A percentile compares a stretch with the other conserved stretches of the same genome.
Evolutionary conservation across 2,329 filamentous ascomycete genomes (phyloP).

Genomic region (Colletotrichum tofieldiae): DNA sequence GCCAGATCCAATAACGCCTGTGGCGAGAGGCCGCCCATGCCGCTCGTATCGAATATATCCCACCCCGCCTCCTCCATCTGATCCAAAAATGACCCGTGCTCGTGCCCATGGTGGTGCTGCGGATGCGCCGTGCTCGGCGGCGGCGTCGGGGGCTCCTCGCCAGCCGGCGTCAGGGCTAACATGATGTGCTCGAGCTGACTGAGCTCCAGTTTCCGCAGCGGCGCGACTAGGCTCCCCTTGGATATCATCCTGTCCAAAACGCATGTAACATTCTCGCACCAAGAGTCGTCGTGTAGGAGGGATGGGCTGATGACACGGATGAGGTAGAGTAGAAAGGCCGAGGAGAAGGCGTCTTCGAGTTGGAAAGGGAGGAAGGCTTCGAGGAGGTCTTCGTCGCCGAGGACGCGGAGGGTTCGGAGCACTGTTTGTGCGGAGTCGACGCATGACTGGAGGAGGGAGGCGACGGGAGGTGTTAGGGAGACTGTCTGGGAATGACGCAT

Average conservation of each 20-base stretch:
- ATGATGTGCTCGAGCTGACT: slow-evolving; percentile 56
- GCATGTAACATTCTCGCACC: slow-evolving; percentile 54
- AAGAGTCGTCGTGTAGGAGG: slow-evolving; percentile 53
- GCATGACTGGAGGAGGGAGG: slow-evolving; percentile 40
- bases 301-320: slow-evolving; percentile 52
- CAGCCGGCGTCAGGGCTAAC: slow-evolving; percentile 52
- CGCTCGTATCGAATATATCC: slow-evolving; percentile 52
- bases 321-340: slow-evolving; percentile 57
- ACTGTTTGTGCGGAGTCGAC: slow-evolving; percentile 43
- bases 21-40: slow-evolving; percentile 52
- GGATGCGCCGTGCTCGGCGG: slow-evolving; percentile 33
- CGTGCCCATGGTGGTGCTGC: slow-evolving; percentile 33
- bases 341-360: slow-evolving; percentile 59
- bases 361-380: slow-evolving; percentile 59
- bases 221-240: slow-evolving; percentile 56
- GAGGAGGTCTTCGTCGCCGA: slow-evolving; percentile 49
- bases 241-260: slow-evolving; percentile 56
- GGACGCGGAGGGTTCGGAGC: slow-evolving; percentile 39
- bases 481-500: slow-evolving; percentile 29
- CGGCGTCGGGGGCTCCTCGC: slow-evolving; percentile 41
- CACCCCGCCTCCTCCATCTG: slow-evolving; percentile 46
- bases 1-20: slow-evolving; percentile 51
- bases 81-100: slow-evolving; percentile 32
- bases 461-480: slow-evolving; percentile 34
- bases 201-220: slow-evolving; percentile 55